phyloP scores from a whole-genome alignment of 176 grass and related monocot genomes.

The Phyllostachys edulis region DNA sequence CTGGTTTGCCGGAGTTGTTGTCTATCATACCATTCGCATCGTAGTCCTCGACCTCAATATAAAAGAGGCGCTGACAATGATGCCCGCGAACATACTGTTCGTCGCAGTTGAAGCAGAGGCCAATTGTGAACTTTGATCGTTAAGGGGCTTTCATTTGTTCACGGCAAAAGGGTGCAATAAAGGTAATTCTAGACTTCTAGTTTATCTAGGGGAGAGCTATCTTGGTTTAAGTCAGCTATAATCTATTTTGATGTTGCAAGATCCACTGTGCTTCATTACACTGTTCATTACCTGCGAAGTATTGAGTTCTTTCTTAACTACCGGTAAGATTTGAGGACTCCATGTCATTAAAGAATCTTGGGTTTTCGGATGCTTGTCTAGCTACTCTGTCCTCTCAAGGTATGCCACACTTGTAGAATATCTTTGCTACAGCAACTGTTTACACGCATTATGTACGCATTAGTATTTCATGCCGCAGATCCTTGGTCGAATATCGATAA shows the following conservation, averaged over 20 bases:
- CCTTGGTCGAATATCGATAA: slow-evolving; percentile 5
- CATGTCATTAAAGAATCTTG: slow-evolving; percentile 64
- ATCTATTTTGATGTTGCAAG: not conserved
- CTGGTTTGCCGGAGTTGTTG: too few relatives aligned
- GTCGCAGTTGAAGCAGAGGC: too few relatives aligned
- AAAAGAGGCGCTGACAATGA: too few relatives aligned
- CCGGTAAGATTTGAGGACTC: slow-evolving; percentile 67
- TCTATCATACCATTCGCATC: too few relatives aligned
- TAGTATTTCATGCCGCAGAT: not conserved
- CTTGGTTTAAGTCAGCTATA: not conserved
- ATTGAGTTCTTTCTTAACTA: slow-evolving; percentile 51
- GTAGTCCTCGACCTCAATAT: too few relatives aligned
- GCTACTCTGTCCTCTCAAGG: slow-evolving; percentile 77
- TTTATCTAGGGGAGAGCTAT: not conserved
- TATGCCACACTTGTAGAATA: slow-evolving; percentile 12
- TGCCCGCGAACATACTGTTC: too few relatives aligned
- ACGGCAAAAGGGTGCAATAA: not conserved
- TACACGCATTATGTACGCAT: not conserved
- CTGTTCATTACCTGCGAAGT: not conserved
- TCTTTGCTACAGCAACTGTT: not conserved
- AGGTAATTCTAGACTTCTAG: not conserved
- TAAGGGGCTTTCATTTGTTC: not conserved
- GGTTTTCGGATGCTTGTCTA: slow-evolving; percentile 79
- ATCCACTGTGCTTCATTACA: not conserved
- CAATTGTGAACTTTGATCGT: not conserved